Percentiles rank a stretch among this genome's conserved stretches.
Conservation (phyloP, 768 basidiomycete species). For the Lactarius quietus region DNA sequence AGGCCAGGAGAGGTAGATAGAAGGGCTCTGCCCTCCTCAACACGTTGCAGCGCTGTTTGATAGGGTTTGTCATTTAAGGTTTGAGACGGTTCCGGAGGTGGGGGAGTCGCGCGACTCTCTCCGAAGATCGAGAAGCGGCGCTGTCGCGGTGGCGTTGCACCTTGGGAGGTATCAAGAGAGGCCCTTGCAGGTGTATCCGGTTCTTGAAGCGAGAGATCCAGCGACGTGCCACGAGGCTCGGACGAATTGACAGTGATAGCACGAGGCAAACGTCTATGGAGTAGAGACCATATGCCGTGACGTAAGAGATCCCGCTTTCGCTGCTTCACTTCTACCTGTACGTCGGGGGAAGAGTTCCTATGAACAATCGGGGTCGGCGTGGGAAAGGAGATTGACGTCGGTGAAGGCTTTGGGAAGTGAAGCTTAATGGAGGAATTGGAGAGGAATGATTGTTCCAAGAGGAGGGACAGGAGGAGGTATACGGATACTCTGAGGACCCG, state of each 20-base stretch:
- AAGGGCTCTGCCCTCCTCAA: constrained; percentile 39
- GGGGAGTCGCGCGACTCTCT: constrained; percentile 8
- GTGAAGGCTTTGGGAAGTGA: constrained; percentile 38
- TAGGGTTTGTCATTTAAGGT: constrained; percentile 35
- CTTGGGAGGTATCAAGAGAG: constrained; percentile 32
- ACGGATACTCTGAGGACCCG: constrained; percentile 50
- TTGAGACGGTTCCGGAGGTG: constrained; percentile 1
- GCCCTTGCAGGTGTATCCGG: constrained; percentile 21
- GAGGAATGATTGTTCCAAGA: constrained; percentile 60
- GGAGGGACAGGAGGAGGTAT: constrained; percentile 53
- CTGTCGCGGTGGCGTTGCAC: constrained; percentile 16
- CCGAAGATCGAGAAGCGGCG: constrained; percentile 27
- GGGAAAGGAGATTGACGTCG: constrained; percentile 17
- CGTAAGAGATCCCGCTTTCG: constrained; percentile 27
- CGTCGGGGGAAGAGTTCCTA: constrained; percentile 25
- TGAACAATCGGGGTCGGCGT: constrained; percentile 9
- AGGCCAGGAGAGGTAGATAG: constrained; percentile 57
- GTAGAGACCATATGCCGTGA: constrained; percentile 36
- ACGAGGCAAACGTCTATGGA: constrained; percentile 37
- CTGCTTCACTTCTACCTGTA: constrained; percentile 18
- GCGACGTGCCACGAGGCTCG: constrained; percentile 36
- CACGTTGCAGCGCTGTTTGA: constrained; percentile 37
- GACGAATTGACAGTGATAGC: constrained; percentile 29
- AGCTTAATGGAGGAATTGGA: constrained; percentile 48
- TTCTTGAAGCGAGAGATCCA: constrained; percentile 37